Evolutionary conservation across 306 rosid genomes (phyloP), one percentile per base, ranked within the genome.

Genomic region (Quercus cerris): DNA sequence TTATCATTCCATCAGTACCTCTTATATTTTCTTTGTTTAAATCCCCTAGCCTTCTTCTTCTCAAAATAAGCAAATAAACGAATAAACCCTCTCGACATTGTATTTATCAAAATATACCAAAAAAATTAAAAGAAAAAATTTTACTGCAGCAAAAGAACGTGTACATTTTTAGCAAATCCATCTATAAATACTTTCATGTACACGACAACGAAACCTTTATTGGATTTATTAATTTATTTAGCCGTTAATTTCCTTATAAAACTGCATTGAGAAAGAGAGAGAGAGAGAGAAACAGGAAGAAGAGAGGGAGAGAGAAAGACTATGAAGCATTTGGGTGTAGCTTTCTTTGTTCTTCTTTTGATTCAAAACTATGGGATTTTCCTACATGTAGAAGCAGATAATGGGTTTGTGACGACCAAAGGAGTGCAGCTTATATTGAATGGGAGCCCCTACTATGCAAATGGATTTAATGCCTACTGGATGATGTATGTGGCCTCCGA

Each of bases 401-500:
- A 55, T 64, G 98, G 87, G 74, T 96, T 91, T 78, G 94, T 96
- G 81, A 89, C 31, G 73, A 80, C 88, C 73, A 91, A 78, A 75
- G 99, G 99, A 54, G 85, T 88, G 11, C 98, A 91, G 54, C 84
- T 96, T 41, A 33, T 81, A 30, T 72, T 93, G 62, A 90, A 96
- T 25, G 99, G 94, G 2, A 77, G 85, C 55, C 97, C 98, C 6
- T 96, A 73, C 75, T 96, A 96, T 75, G 97, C 91, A 25, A 74
- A 96, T 52, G 99, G 99, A n/a, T 96, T 93, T 59, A 96, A 96
- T 84, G 98, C 98, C 8, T 96, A 96, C 76, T 96, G 99, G 99
- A 61, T 96, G 10, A 96, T 91, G 99, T 91, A 84, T 58, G 4
- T 89, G 59, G 97, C 93, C n/a, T 87, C 99, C 20, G 98, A 96